phyloP scores from a whole-genome alignment of 805 yeast genomes.

The Metschnikowia lachancei region DNA sequence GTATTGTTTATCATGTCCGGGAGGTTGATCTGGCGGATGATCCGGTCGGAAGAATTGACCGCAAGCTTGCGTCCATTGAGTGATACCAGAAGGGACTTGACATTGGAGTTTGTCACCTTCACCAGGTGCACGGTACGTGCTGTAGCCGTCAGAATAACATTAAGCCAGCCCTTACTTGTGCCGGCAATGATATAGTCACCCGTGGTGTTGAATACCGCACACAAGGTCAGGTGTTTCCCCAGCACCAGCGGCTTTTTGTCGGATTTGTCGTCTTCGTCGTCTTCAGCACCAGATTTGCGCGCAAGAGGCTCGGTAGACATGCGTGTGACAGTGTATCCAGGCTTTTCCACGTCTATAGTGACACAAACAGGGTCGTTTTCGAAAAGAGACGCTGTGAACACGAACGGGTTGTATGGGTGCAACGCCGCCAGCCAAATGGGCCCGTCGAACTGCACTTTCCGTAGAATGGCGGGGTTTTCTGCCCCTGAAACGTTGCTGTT shows the following conservation, averaged over 20 bases:
- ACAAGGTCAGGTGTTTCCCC: constrained; percentile 45
- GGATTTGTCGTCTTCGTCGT: constrained; percentile 15
- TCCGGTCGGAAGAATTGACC: constrained; percentile 73
- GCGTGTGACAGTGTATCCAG: constrained; percentile 10
- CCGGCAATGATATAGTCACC: constrained; percentile 67
- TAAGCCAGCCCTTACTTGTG: constrained; percentile 76
- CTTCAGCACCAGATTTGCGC: constrained; percentile 4
- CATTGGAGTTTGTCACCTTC: constrained; percentile 64
- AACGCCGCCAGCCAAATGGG: constrained; percentile 71
- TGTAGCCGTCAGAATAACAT: constrained; percentile 38
- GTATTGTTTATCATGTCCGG: constrained; percentile 41
- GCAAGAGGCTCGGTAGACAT: constrained; percentile 22
- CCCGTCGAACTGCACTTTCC: constrained; percentile 54
- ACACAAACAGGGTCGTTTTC: constrained; percentile 59
- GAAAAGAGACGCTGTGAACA: constrained; percentile 60
- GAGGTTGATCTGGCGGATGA: constrained; percentile 59
- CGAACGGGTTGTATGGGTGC: constrained; percentile 46
- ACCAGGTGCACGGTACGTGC: constrained; percentile 44
- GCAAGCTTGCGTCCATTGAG: constrained; percentile 61
- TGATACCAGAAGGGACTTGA: constrained; percentile 64
- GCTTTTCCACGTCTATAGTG: constrained; percentile 12
- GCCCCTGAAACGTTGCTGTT: constrained; percentile 16
- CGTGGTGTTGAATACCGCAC: constrained; percentile 48
- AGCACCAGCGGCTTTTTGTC: constrained; percentile 21
- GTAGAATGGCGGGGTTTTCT: constrained; percentile 32